Conservation (phyloP, 371 early-diverging fungal genomes). For the Dinochytrium kinnereticum region DNA sequence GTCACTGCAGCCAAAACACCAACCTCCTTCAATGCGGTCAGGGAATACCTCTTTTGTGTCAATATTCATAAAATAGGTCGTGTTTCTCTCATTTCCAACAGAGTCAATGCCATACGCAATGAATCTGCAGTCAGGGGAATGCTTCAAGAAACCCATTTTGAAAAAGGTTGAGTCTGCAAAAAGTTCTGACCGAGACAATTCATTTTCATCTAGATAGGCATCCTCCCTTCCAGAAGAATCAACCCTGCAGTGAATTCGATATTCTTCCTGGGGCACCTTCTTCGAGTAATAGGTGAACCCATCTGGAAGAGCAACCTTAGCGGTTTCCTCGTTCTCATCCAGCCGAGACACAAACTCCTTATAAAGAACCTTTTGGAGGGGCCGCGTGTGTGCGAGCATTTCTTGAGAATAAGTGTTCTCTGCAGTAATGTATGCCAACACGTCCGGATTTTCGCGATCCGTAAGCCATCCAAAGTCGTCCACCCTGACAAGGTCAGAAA, state of each 20-base stretch:
- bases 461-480: conserved; percentile 64
- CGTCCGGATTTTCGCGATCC: conserved; percentile 57
- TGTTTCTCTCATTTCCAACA: conserved; percentile 61
- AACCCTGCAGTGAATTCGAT: conserved; percentile 57
- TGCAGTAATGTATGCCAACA: conserved; percentile 58
- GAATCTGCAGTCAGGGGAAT: conserved; percentile 53
- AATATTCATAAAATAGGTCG: conserved; percentile 58
- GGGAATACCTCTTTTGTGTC: conserved; percentile 43
- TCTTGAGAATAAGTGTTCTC: conserved; percentile 55
- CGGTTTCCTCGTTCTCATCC: conserved; percentile 61
- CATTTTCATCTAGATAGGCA: conserved; percentile 64
- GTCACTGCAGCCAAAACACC: background rate
- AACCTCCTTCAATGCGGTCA: conserved; percentile 51
- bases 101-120: conserved; percentile 65
- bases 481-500: conserved; percentile 20
- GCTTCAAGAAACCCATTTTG: conserved; percentile 60
- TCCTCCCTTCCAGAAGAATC: conserved; percentile 40
- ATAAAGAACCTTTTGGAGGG: conserved; percentile 60
- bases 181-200: conserved; percentile 44
- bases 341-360: conserved; percentile 64
- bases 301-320: conserved; percentile 55
- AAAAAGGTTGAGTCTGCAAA: conserved; percentile 56
- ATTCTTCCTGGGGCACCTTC: conserved; percentile 60
- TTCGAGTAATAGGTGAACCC: conserved; percentile 62
- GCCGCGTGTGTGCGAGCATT: conserved; percentile 53